Evolutionary conservation across 225 moss, liverwort and hornwort genomes (phyloP).

Genomic region (Physcomitrellopsis africana): DNA sequence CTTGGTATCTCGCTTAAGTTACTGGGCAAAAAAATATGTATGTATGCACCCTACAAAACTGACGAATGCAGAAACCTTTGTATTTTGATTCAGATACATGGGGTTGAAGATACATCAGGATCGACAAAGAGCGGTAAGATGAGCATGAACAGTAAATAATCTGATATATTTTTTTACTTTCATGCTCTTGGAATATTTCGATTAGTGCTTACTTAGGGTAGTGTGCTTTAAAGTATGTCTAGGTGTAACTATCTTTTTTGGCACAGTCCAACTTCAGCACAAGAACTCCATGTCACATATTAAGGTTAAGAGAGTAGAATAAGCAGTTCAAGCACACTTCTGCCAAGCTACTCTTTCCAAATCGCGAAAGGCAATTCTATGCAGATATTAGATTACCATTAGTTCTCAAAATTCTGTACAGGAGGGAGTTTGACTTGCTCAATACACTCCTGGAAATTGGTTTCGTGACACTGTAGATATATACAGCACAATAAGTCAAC

Average conservation of each 20-base stretch:
- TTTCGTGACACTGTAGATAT: neutral
- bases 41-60: neutral
- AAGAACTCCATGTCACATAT: neutral
- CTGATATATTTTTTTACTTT: neutral
- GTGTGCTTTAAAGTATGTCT: neutral
- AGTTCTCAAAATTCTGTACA: neutral
- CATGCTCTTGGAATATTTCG: neutral
- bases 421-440: neutral
- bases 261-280: neutral
- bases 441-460: neutral
- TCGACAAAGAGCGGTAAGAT: conserved; percentile 17
- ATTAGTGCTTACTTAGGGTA: neutral
- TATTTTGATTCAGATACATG: conserved; percentile 29
- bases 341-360: neutral
- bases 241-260: neutral
- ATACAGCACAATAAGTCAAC: neutral
- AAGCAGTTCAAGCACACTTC: neutral
- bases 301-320: neutral
- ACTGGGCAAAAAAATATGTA: neutral
- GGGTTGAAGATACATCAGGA: conserved; percentile 38
- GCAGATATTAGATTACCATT: conserved; percentile 1
- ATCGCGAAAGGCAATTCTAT: neutral
- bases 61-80: neutral
- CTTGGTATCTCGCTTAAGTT: neutral
- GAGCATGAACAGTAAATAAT: conserved; percentile 7